phyloP scores from a whole-genome alignment of 1,284 basidiomycete genomes.

The Sparassis latifolia region DNA sequence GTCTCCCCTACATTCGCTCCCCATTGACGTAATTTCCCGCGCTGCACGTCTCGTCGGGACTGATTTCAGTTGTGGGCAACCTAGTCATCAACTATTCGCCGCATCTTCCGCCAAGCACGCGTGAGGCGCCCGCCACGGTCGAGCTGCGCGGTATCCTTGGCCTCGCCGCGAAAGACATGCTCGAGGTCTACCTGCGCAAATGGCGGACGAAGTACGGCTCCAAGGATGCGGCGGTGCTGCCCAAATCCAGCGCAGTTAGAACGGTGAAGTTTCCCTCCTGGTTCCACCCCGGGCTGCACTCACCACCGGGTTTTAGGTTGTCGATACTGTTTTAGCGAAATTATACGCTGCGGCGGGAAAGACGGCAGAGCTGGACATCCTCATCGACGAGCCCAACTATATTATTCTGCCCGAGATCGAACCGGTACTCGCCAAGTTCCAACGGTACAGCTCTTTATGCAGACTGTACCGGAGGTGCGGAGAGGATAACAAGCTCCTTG shows the following conservation, averaged over 20 bases:
- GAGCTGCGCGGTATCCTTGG: slow-evolving; percentile 58
- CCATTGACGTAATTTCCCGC: slow-evolving; percentile 21
- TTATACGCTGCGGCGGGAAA: slow-evolving; percentile 58
- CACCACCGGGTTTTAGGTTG: slow-evolving; percentile 38
- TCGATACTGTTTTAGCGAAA: slow-evolving; percentile 80
- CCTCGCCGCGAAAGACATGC: slow-evolving; percentile 60
- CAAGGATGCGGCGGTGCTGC: slow-evolving; percentile 9
- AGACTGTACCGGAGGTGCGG: slow-evolving; percentile 56
- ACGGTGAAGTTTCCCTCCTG: slow-evolving; percentile 6
- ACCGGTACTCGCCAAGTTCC: slow-evolving; percentile 41
- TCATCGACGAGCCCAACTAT: slow-evolving; percentile 55
- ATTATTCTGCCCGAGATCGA: slow-evolving; percentile 65
- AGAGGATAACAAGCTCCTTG: slow-evolving; percentile 55
- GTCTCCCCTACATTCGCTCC: slow-evolving; percentile 17
- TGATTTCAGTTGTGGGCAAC: slow-evolving; percentile 76
- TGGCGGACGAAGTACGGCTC: slow-evolving; percentile 28
- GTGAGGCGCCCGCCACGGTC: slow-evolving; percentile 57
- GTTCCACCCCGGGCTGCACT: no score
- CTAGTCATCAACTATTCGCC: slow-evolving; percentile 88
- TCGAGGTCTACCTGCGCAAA: slow-evolving; percentile 55
- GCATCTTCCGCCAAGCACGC: slow-evolving; percentile 68
- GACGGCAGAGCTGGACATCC: slow-evolving; percentile 52
- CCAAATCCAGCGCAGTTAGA: slow-evolving; percentile 11
- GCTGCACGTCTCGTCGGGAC: slow-evolving; percentile 37
- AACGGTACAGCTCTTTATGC: slow-evolving; percentile 60